Percentiles rank a stretch among this genome's conserved stretches.
Conservation (phyloP, 2,329 filamentous ascomycete species). For the Exophiala aquamarina region DNA sequence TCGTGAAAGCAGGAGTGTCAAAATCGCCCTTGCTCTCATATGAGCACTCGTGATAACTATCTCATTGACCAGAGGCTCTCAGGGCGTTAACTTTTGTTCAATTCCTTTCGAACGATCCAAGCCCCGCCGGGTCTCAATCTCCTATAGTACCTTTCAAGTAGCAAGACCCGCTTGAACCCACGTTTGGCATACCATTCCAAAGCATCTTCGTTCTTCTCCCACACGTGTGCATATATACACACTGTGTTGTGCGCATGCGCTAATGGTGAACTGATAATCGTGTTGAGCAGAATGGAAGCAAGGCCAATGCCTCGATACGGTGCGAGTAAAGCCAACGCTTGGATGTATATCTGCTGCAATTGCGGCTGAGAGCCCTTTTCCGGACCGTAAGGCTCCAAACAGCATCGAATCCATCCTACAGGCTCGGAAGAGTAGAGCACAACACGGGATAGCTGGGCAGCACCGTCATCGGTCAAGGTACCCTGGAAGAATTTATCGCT, state of each 20-base stretch:
- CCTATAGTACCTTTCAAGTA: constrained; percentile 60
- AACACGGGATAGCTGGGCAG: constrained; percentile 57
- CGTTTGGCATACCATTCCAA: constrained; percentile 61
- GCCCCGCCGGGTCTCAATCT: constrained; percentile 58
- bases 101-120: constrained; percentile 44
- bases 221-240: constrained; percentile 63
- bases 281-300: constrained; percentile 54
- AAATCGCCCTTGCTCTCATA: too few species aligned
- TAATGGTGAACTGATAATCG: constrained; percentile 34
- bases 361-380: constrained; percentile 15
- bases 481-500: constrained; percentile 61
- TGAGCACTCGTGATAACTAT: too few species aligned
- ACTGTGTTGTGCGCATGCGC: constrained; percentile 25
- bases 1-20: too few species aligned
- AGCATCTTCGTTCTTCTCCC: constrained; percentile 61
- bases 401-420: constrained; percentile 50
- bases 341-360: constrained; percentile 57
- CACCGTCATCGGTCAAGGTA: constrained; percentile 55
- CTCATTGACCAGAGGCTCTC: too few species aligned
- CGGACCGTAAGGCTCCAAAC: constrained; percentile 37
- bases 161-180: constrained; percentile 54
- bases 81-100: constrained; percentile 10
- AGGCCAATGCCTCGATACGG: constrained; percentile 60
- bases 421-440: constrained; percentile 53
- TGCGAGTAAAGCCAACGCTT: constrained; percentile 59